Conservation (phyloP, 371 early-diverging fungal genomes). For the Mucor piriformis region DNA sequence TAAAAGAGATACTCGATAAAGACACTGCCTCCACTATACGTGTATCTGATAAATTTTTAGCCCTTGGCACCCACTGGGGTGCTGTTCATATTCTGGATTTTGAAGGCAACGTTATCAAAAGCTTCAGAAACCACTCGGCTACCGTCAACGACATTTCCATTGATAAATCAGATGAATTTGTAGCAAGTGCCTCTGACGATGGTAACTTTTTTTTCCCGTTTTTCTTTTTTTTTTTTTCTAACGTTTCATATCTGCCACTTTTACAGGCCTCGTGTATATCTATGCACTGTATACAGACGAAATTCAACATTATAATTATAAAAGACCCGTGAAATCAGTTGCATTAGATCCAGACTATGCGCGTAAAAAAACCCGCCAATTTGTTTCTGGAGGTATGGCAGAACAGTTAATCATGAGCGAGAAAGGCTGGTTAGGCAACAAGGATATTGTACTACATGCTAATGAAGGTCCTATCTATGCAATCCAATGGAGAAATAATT, state of each 20-base stretch:
- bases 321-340: conserved; percentile 88
- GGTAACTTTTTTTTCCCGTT: conserved; percentile 62
- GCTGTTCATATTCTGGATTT: conserved; percentile 89
- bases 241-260: not conserved
- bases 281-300: conserved; percentile 73
- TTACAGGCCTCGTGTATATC: conserved; percentile 75
- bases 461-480: conserved; percentile 90
- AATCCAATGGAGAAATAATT: conserved; percentile 80
- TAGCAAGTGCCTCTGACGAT: conserved; percentile 93
- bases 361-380: conserved; percentile 70
- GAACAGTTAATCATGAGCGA: conserved; percentile 84
- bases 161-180: conserved; percentile 83
- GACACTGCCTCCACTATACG: conserved; percentile 83
- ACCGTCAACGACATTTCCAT: conserved; percentile 87
- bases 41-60: conserved; percentile 83
- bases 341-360: conserved; percentile 88
- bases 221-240: not conserved
- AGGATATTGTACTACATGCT: conserved; percentile 76
- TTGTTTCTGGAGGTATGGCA: conserved; percentile 90
- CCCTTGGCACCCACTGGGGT: conserved; percentile 96
- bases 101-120: conserved; percentile 86
- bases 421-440: conserved; percentile 67
- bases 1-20: conserved; percentile 77
- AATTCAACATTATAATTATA: conserved; percentile 67
- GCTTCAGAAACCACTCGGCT: conserved; percentile 75